Evolutionary conservation across 1,284 basidiomycete species (phyloP).

Genomic region (Cutaneotrichosporon arboriforme): DNA sequence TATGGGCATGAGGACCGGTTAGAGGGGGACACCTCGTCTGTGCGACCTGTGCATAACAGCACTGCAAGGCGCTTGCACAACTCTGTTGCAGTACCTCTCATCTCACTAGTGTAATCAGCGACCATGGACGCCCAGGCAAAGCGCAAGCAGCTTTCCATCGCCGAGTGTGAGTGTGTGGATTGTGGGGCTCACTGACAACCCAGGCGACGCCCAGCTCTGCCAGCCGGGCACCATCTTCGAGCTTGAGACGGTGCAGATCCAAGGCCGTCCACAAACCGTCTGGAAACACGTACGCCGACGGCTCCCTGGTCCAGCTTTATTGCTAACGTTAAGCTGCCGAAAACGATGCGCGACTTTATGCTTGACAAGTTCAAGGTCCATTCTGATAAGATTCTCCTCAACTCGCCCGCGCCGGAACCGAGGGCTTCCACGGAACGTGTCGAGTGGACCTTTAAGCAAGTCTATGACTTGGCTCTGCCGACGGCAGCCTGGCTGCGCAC

Average conservation of each 20-base stretch:
- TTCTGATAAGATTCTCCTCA: conserved; percentile 19
- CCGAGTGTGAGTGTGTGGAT: conserved; percentile 7
- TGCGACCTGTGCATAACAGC: too few relatives aligned
- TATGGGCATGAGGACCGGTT: too few relatives aligned
- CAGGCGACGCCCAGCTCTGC: conserved; percentile 37
- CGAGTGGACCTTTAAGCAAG: conserved; percentile 26
- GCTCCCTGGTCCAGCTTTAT: too few relatives aligned
- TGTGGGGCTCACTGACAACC: neutral
- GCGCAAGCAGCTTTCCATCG: conserved; percentile 1
- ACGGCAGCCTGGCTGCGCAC: conserved; percentile 31
- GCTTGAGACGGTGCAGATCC: conserved; percentile 28
- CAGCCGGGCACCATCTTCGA: conserved; percentile 33
- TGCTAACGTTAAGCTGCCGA: conserved; percentile 1
- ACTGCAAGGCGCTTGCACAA: too few relatives aligned
- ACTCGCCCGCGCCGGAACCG: conserved; percentile 23
- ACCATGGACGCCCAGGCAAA: neutral
- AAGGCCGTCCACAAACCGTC: conserved; percentile 23
- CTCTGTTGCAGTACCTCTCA: too few relatives aligned
- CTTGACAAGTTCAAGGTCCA: neutral
- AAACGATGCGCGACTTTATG: neutral
- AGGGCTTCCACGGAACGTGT: conserved; percentile 10
- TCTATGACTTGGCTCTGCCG: conserved; percentile 19
- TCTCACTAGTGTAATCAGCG: too few relatives aligned
- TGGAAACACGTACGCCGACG: conserved; percentile 39
- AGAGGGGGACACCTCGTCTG: too few relatives aligned